These are phyloP conservation scores for Nymphaea colorata DNA, from an alignment of 164 flowering plant species.

Conservation along the genomic window DNA sequence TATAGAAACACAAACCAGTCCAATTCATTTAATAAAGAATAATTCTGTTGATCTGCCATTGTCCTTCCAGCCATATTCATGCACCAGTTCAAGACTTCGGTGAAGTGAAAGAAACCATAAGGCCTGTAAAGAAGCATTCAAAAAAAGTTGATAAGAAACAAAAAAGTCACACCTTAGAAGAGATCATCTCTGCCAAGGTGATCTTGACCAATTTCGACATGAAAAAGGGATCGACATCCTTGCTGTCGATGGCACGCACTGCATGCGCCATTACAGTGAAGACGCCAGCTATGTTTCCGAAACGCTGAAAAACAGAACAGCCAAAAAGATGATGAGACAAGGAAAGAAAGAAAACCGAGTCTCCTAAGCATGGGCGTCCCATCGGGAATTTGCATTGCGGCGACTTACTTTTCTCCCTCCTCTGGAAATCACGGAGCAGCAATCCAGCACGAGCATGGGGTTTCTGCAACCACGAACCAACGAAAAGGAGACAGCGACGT, in stretches of 20 bases:
- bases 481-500: neutral
- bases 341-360: neutral
- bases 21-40: too few relatives aligned
- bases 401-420: constrained; percentile 83
- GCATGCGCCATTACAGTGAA: constrained; percentile 82
- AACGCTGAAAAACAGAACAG: constrained; percentile 30
- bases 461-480: constrained; percentile 33
- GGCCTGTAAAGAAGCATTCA: too few relatives aligned
- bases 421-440: constrained; percentile 59
- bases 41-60: too few relatives aligned
- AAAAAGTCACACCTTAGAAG: constrained; percentile 53
- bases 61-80: too few relatives aligned
- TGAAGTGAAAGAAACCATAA: too few relatives aligned
- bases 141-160: neutral
- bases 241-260: constrained; percentile 43
- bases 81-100: too few relatives aligned
- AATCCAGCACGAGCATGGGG: constrained; percentile 79
- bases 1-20: too few relatives aligned
- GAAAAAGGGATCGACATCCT: constrained; percentile 51
- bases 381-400: neutral
- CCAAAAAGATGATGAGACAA: neutral
- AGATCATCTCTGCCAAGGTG: constrained; percentile 73
- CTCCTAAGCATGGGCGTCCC: neutral
- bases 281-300: constrained; percentile 80
- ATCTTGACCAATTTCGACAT: constrained; percentile 74